phyloP scores from a whole-genome alignment of 305 asterid species.

The Caryopteris hybrid region DNA sequence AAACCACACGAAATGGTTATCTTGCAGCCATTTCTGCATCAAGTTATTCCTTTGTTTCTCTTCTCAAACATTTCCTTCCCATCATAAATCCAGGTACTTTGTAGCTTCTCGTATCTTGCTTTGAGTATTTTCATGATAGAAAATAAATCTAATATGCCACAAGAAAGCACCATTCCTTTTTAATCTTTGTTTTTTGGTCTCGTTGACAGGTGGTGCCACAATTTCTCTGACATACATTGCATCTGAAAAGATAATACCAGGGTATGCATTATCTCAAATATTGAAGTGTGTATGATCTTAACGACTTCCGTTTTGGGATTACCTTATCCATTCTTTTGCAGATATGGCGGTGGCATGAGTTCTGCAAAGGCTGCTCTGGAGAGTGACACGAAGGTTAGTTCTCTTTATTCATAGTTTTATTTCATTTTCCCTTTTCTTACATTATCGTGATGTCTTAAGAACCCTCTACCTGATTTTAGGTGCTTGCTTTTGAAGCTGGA shows the following conservation, averaged over 20 bases:
- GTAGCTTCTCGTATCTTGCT: not conserved
- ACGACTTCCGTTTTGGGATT: not conserved
- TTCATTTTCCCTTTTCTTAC: not conserved
- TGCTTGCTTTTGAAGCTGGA: conserved; percentile 98
- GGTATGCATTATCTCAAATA: conserved; percentile 39
- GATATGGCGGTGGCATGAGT: conserved; percentile 99
- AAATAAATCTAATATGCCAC: not conserved
- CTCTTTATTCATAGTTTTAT: not conserved
- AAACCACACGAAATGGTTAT: conserved; percentile 87
- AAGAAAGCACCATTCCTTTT: not conserved
- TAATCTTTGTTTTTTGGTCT: not conserved
- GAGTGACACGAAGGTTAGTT: conserved; percentile 81
- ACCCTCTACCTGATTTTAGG: conserved; percentile 37
- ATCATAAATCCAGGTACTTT: conserved; percentile 74
- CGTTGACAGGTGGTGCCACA: conserved; percentile 73
- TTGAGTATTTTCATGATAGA: not conserved
- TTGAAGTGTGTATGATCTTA: not conserved
- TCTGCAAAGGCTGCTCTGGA: conserved; percentile 98
- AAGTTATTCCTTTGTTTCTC: conserved; percentile 83
- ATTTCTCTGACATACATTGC: conserved; percentile 91
- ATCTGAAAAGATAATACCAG: conserved; percentile 93
- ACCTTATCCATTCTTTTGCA: conserved; percentile 27
- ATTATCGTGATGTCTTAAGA: not conserved
- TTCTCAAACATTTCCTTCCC: conserved; percentile 74
- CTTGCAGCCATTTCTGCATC: conserved; percentile 95